Evolutionary conservation across 2,329 filamentous ascomycete species (phyloP).

Genomic region (Aspergillus pseudoviridinutans): DNA sequence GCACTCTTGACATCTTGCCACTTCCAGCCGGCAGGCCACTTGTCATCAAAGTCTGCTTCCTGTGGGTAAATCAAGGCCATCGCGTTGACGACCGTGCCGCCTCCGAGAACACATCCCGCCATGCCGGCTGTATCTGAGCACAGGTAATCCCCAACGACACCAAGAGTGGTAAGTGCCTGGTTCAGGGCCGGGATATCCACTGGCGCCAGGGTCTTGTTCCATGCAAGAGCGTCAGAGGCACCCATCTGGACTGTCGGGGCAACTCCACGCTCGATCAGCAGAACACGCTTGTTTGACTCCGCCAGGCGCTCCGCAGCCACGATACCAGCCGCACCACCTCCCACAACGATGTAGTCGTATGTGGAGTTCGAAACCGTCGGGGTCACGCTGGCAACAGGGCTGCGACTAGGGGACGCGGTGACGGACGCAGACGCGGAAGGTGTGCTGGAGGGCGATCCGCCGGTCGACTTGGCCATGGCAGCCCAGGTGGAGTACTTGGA

Average conservation of each 20-base stretch:
- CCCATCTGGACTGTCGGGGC: slow-evolving; percentile 12
- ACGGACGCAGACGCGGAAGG: slow-evolving; percentile 6
- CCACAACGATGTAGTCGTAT: slow-evolving; percentile 21
- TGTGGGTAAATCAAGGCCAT: slow-evolving; percentile 40
- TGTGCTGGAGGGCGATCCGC: slow-evolving; percentile 1
- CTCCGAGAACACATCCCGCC: slow-evolving; percentile 18
- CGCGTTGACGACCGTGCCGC: slow-evolving; percentile 17
- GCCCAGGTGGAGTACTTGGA: slow-evolving; percentile 16
- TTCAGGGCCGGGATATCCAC: slow-evolving; percentile 17
- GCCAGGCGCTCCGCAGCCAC: slow-evolving; percentile 17
- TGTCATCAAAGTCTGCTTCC: slow-evolving; percentile 63
- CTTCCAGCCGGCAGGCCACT: slow-evolving; percentile 69
- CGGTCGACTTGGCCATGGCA: slow-evolving; percentile 7
- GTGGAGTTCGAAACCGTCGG: slow-evolving; percentile 14
- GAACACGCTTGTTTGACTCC: slow-evolving; percentile 16
- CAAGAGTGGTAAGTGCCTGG: slow-evolving; percentile 9
- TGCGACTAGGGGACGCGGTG: slow-evolving; percentile 2
- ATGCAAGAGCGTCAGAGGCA: slow-evolving; percentile 13
- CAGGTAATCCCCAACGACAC: slow-evolving; percentile 14
- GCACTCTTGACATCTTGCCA: slow-evolving; percentile 58
- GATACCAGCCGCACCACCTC: slow-evolving; percentile 18
- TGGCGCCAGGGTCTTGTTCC: slow-evolving; percentile 15
- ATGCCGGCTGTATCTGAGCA: slow-evolving; percentile 16
- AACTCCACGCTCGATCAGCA: slow-evolving; percentile 17
- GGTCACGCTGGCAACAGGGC: slow-evolving; percentile 7